phyloP scores from a whole-genome alignment of 1,139 yeast species.

The Taphrina pruni region DNA sequence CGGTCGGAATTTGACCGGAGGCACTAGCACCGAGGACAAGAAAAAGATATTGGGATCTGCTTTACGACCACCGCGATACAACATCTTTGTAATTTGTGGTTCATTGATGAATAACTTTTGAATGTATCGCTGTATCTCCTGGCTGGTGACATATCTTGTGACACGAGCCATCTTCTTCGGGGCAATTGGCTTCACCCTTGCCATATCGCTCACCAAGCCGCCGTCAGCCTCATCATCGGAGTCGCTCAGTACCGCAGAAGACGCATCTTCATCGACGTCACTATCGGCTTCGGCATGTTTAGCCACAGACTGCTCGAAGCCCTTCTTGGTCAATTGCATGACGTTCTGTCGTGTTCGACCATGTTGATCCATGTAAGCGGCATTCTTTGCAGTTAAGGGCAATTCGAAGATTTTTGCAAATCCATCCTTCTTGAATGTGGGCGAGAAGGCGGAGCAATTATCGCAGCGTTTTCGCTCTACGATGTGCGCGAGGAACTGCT shows the following conservation, averaged over 20 bases:
- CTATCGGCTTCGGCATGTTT: neutral
- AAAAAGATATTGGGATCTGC: conserved; percentile 84
- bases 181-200: conserved; percentile 70
- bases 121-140: conserved; percentile 32
- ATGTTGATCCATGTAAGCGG: conserved; percentile 48
- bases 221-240: conserved; percentile 48
- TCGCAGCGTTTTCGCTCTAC: conserved; percentile 85
- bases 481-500: conserved; percentile 74
- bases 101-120: conserved; percentile 70
- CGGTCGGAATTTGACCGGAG: conserved; percentile 93
- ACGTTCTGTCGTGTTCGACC: conserved; percentile 43
- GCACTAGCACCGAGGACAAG: conserved; percentile 84
- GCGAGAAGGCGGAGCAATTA: conserved; percentile 91
- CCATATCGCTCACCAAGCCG: conserved; percentile 49
- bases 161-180: conserved; percentile 14
- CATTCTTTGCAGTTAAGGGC: conserved; percentile 78
- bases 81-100: conserved; percentile 62
- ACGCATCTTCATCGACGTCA: conserved; percentile 43
- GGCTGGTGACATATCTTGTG: conserved; percentile 32
- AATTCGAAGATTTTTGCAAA: conserved; percentile 89
- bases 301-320: conserved; percentile 40
- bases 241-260: conserved; percentile 43
- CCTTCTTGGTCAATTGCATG: conserved; percentile 37
- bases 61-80: conserved; percentile 45
- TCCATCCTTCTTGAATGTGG: conserved; percentile 93